Conservation (phyloP, 2,329 filamentous ascomycete genomes). For the Dryadomyces quercus-mongolicae region DNA sequence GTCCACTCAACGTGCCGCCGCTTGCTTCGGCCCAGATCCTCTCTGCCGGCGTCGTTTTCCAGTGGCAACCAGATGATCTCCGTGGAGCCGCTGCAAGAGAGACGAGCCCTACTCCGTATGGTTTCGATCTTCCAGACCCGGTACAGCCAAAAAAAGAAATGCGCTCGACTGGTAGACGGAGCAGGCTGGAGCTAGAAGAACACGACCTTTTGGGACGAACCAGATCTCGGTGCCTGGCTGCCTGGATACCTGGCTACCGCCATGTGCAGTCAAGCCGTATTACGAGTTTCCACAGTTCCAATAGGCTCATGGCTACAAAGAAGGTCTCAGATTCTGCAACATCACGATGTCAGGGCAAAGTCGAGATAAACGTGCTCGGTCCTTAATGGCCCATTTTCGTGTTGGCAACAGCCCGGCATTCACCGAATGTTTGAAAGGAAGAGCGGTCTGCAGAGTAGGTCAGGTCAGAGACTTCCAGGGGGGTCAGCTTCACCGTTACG, state of each 20-base stretch:
- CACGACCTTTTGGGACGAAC: neutral
- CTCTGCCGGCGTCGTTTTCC: neutral
- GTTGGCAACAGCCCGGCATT: neutral
- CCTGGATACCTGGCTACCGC: neutral
- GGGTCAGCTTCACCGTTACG: too few relatives aligned
- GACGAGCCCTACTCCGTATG: too few relatives aligned
- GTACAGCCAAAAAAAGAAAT: neutral
- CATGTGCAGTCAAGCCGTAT: neutral
- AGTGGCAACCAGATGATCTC: neutral
- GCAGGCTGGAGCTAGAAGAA: too few relatives aligned
- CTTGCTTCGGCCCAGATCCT: neutral
- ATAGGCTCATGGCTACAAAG: too few relatives aligned
- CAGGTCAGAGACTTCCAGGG: neutral
- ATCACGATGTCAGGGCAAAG: neutral
- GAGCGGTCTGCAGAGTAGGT: neutral
- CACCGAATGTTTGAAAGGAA: neutral
- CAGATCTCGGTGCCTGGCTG: neutral
- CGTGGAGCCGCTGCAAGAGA: neutral
- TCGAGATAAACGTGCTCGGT: neutral
- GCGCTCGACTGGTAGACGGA: too few relatives aligned
- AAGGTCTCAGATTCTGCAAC: neutral
- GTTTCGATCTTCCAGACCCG: too few relatives aligned
- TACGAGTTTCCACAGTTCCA: too few relatives aligned
- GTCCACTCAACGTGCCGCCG: neutral
- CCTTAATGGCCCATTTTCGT: neutral